These are phyloP conservation scores for Sporopachydermia quercuum DNA, from an alignment of 805 yeast species.

Conservation along the genomic window DNA sequence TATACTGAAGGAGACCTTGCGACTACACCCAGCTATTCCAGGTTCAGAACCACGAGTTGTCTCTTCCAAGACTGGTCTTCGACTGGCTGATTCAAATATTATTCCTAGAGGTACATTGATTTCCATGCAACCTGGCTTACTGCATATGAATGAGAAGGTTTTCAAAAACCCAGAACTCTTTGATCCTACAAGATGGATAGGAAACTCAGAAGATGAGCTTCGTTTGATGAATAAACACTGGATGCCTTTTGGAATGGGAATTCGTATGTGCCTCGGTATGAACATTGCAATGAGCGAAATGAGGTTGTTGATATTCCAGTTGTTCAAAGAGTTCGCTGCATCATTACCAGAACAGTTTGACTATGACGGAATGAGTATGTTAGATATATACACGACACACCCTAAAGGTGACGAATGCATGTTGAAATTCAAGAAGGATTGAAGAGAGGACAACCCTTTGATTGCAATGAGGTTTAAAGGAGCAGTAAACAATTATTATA, in stretches of 20 bases:
- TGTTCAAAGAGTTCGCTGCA: background rate
- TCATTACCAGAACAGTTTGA: conserved; percentile 16
- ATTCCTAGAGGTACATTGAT: conserved; percentile 38
- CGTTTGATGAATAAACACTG: conserved; percentile 30
- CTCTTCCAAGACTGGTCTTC: conserved; percentile 12
- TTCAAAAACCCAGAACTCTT: conserved; percentile 32
- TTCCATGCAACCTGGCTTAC: conserved; percentile 43
- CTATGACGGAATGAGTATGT: conserved; percentile 37
- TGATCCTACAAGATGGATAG: conserved; percentile 42
- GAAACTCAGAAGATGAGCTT: conserved; percentile 7
- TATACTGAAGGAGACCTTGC: conserved; percentile 35
- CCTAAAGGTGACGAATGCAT: conserved; percentile 39
- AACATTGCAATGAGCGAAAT: conserved; percentile 46
- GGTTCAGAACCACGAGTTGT: conserved; percentile 47
- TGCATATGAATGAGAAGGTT: conserved; percentile 31
- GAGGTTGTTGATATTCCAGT: conserved; percentile 22
- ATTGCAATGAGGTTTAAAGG: no score
- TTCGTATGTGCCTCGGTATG: conserved; percentile 54
- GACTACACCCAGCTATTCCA: conserved; percentile 51
- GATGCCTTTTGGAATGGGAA: conserved; percentile 52
- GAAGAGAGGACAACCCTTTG: no score
- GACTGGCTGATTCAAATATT: conserved; percentile 4
- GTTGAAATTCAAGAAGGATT: conserved; percentile 22
- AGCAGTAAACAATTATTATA: no score
- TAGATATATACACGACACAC: conserved; percentile 39